Conservation (phyloP, 2,329 filamentous ascomycete genomes). For the Botrytis porri region DNA sequence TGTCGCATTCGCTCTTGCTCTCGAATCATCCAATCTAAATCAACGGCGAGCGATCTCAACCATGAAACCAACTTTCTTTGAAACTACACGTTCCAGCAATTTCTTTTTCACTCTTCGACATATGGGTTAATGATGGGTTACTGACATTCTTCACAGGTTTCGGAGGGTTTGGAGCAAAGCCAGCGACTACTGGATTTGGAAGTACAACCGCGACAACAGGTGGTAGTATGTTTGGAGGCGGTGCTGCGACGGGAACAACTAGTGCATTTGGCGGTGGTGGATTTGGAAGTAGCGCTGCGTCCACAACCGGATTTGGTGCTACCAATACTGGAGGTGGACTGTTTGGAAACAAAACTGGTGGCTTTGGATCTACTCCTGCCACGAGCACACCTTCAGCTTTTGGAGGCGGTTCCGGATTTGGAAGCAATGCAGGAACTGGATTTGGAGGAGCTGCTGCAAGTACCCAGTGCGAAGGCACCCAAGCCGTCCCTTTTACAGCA, state of each 20-base stretch:
- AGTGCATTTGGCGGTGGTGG: conserved; percentile 27
- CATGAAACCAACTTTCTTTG: not conserved
- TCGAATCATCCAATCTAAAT: conserved; percentile 15
- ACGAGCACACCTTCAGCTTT: conserved; percentile 34
- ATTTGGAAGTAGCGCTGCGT: conserved; percentile 25
- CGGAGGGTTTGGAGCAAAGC: conserved; percentile 43
- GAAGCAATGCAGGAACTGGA: conserved; percentile 45
- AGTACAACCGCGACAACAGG: conserved; percentile 42
- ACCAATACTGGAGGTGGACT: conserved; percentile 31
- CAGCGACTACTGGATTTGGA: conserved; percentile 45
- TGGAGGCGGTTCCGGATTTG: conserved; percentile 37
- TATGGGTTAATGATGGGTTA: not conserved
- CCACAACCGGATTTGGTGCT: conserved; percentile 31
- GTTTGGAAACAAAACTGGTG: conserved; percentile 34
- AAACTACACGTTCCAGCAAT: not conserved
- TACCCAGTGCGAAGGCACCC: conserved; percentile 66
- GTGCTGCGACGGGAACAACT: conserved; percentile 35
- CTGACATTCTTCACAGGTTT: conserved; percentile 41
- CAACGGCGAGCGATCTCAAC: not conserved
- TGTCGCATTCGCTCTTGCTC: conserved; percentile 13
- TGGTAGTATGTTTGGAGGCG: conserved; percentile 52
- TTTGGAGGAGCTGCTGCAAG: conserved; percentile 44
- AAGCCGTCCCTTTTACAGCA: conserved; percentile 64
- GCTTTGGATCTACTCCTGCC: conserved; percentile 39
- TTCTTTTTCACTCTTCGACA: not conserved